Evolutionary conservation across 257 asterid genomes (phyloP).

Genomic region (Penstemon barbatus): DNA sequence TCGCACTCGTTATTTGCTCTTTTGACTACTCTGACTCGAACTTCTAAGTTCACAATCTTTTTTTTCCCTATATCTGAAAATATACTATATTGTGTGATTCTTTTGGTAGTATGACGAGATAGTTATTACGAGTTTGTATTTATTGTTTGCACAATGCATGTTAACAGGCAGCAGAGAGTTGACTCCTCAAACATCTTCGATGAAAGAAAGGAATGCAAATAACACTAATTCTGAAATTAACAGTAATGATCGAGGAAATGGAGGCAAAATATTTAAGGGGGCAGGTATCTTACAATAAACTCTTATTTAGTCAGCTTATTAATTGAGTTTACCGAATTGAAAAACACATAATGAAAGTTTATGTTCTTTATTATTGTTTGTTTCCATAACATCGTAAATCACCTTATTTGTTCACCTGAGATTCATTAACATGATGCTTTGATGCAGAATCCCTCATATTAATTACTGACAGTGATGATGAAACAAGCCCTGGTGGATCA

Average conservation of each 20-base stretch:
- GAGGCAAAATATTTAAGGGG: background rate
- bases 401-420: background rate
- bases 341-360: no score
- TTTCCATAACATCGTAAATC: background rate
- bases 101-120: no score
- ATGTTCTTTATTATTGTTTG: background rate
- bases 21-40: no score
- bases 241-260: background rate
- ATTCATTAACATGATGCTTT: no score
- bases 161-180: background rate
- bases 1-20: no score
- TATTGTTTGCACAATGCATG: no score
- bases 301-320: background rate
- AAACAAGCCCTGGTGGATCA: constrained; percentile 8
- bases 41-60: no score
- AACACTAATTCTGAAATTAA: background rate
- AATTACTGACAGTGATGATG: background rate
- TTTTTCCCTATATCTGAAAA: no score
- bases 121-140: no score
- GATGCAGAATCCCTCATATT: background rate
- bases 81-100: no score
- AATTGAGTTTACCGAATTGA: background rate
- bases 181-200: background rate
- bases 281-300: background rate
- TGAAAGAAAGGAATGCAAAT: background rate